Base-by-base conservation (phyloP, 2,329 filamentous ascomycete species). In the Trichoderma pleuroti region DNA sequence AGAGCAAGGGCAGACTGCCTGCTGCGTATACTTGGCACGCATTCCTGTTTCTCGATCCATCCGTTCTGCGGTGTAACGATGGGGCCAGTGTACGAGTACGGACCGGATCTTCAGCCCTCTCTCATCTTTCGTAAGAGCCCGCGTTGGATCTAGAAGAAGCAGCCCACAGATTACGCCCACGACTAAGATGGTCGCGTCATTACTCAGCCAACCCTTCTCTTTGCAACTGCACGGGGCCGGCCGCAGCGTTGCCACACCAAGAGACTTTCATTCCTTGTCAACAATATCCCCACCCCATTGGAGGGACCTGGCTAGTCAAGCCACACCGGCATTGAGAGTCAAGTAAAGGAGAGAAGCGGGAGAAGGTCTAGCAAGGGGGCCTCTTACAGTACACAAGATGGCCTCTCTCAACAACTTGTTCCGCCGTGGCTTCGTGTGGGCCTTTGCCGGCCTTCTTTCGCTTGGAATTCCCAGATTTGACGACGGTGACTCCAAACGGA, bases 381-480 rank as follows among this genome's bases (percentile, higher is more conserved):
- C 36, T 46, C 24, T 34, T 56, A 49, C 54, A 8, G n/a, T 42
- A 42, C 39, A 42, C 36, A 26, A n/a, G 30, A 52, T 60, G 21
- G 36, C 16, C 28, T 52, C 28, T 52, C 30, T 39, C 56, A 52
- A 61, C 28, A 30, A 30, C 36, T 36, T 42, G 16, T 68, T 16
- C 26, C 30, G 14, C 26, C 2, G 52, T 36, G 9, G 9, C 12
- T 36, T 36, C 9, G 6, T 28, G 39, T 36, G 65, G 56, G 66
- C 30, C 28, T 68, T 68, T 32, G n/a, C 30, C 62, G 30, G 39
- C 39, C 36, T 52, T 39, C 36, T 28, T 32, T 68, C 66, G 66
- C 66, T 68, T 68, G 39, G 4, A 39, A 52, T 61, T 60, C 30
- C 66, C 56, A 52, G 21, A 68, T 68, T 68, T 14, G 30, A 68